Evolutionary conservation across 2,329 filamentous ascomycete genomes (phyloP), one percentile per base, ranked within the genome.

Genomic region (Leptosphaerulina australis): DNA sequence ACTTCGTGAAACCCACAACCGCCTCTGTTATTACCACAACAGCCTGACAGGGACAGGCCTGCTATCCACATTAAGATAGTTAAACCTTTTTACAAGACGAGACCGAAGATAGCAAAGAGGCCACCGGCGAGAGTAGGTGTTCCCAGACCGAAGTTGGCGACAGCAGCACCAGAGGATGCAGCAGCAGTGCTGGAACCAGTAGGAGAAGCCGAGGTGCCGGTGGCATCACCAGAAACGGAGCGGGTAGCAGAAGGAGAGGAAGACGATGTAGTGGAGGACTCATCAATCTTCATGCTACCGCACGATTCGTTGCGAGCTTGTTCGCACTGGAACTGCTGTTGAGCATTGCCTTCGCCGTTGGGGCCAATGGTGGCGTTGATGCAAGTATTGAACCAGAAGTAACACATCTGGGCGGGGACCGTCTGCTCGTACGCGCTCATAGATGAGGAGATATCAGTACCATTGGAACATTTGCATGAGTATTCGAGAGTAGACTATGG

Each of bases 401-500:
- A 65, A 75, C 85, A 88, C 69, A 83, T 77, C 70, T 77, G 85
- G 71, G 77, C 83, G 31, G 84, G 83, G 38, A 88, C 74, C 18
- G 83, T 83, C 70, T 82, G 74, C 44, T 71, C 60, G 73, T 85
- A 88, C 60, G 76, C 73, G 53, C 74, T 68, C 53, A 63, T 53
- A 30, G 20, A 36, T 14, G 37, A 28, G 24, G 31, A 44, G 60
- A 85, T 77, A 64, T 84, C 78, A 31, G 76, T 79, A 58, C 79
- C 79, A 67, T 84, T 81, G 56, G 44, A 37, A 76, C 85, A 88
- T 40, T 75, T 74, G 73, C 85, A 88, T 49, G 65, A 76, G 75
- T 77, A 87, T 25, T 69, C 69, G 52, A 88, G 76, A 14, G 76
- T 74, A 34, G 50, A 57, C 82, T 83, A 63, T 40, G 53, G 55